phyloP scores from a whole-genome alignment of 768 basidiomycete genomes.

The Termitomyces sp. region DNA sequence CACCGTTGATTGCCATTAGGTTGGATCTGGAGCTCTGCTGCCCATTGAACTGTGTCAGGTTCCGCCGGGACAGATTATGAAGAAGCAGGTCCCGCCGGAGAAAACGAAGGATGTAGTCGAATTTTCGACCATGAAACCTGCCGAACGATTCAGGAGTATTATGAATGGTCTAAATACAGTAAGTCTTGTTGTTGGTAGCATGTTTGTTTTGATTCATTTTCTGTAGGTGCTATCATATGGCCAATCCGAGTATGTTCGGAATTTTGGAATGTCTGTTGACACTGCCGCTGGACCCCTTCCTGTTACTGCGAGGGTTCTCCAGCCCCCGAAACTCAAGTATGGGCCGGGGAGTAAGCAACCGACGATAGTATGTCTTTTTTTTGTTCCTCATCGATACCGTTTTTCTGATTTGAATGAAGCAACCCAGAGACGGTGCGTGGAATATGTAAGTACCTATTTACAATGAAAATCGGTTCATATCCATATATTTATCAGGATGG shows the following conservation, averaged over 20 bases:
- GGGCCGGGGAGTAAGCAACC: slow-evolving; percentile 46
- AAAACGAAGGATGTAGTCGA: slow-evolving; percentile 56
- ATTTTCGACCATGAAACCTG: slow-evolving; percentile 63
- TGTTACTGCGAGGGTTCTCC: slow-evolving; percentile 51
- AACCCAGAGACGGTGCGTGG: slow-evolving; percentile 65
- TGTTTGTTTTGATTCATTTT: background rate
- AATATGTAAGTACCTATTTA: slow-evolving; percentile 52
- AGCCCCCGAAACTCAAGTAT: slow-evolving; percentile 61
- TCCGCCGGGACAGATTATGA: slow-evolving; percentile 61
- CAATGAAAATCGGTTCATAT: slow-evolving; percentile 31
- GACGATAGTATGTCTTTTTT: slow-evolving; percentile 35
- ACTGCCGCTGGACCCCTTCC: slow-evolving; percentile 39
- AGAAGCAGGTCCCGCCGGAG: slow-evolving; percentile 64
- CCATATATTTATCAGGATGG: slow-evolving; percentile 44
- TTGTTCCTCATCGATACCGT: background rate
- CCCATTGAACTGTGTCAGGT: slow-evolving; percentile 67
- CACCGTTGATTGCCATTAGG: slow-evolving; percentile 26
- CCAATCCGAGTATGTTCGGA: slow-evolving; percentile 63
- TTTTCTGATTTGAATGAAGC: slow-evolving; percentile 26
- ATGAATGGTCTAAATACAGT: slow-evolving; percentile 32
- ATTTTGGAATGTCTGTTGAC: slow-evolving; percentile 63
- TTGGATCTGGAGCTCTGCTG: slow-evolving; percentile 53
- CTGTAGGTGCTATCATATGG: slow-evolving; percentile 54
- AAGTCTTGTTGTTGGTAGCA: background rate
- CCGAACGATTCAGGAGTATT: slow-evolving; percentile 52